Evolutionary conservation across 768 basidiomycete genomes (phyloP), one percentile per base, ranked within the genome.

Genomic region (Tylopilus rubrobrunneus): DNA sequence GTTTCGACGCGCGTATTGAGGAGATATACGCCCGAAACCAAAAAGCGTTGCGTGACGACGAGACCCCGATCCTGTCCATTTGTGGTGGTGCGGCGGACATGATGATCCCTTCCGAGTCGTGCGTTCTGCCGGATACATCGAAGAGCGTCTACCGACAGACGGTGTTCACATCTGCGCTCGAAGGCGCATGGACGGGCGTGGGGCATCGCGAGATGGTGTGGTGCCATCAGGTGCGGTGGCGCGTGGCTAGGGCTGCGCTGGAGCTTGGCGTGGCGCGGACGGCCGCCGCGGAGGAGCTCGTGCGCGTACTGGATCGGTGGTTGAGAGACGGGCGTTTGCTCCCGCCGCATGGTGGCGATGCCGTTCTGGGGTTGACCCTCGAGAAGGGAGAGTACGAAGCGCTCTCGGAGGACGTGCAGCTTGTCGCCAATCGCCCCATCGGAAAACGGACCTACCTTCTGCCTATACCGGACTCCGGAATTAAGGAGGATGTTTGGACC

Each of bases 191-290:
- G 90, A 92, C 95, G 2, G 92, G 92, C 2, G 90, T 98, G 5
- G 96, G 95, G 25, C 97, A 99, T 68, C 85, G 85, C 40, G 95
- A 91, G 55, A 95, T 98, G 83, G 92, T 98, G 5, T 99, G 97
- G 97, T 98, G 97, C 66, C 92, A 98, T 70, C 97, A 99, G 71
- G 86, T 98, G 10, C 86, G 97, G 39, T 92, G 87, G 88, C 81
- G 85, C 23, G 76, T 96, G 33, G 94, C 94, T 15, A 78, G 90
- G 49, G 82, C 85, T 19, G 85, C 85, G 25, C 71, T 98, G 7
- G 89, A 92, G 61, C 72, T 89, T 11, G 79, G 79, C 3, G 64
- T 57, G n/a, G 52, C 63, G 6, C 36, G 52, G 3, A 61, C 71
- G 0, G 45, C 48, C 6, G 15, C 36, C 6, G 36, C 36, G 27